Evolutionary conservation across 805 yeast genomes (phyloP), one percentile per base, ranked within the genome.

Genomic region (Myxozyma nipponensis): DNA sequence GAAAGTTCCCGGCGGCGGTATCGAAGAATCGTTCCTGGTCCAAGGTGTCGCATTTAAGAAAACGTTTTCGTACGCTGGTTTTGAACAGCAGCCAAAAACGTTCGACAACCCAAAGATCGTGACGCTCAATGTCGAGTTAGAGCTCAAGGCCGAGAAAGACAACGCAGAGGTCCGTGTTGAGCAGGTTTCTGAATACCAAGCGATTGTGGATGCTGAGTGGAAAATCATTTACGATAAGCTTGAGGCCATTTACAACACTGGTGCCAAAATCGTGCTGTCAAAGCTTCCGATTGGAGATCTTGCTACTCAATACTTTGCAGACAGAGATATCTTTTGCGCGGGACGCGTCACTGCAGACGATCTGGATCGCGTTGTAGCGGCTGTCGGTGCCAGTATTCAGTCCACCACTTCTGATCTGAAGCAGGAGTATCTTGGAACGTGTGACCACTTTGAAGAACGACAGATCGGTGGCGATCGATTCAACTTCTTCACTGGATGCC

Each of bases 131-230:
- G 90, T 93, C 37, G 98, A 93, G 69, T 77, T 93, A 60, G 98
- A 93, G 73, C 79, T 93, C 66, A 93, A 93, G 72, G 98, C 98
- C 1, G 98, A 93, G 73, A 91, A 89, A 74, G 98, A 93, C 69
- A 93, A 93, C 66, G 98, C 98, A 7, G 98, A 93, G 74, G 98
- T 93, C 30, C 81, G 98, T 61, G 93, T 93, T 44, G 95, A 87
- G 63, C 84, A 89, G 67, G 97, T 93, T 49, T 78, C 80, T 51
- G 97, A 91, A 63, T 93, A 93, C 71, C 98, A 93, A 73, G 88
- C 84, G 30, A 84, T 93, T 50, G 98, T 93, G 18, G 98, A 93
- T 70, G 98, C 98, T n/a, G 98, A 93, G 71, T 93, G 98, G 98
- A 81, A 86, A 67, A 85, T 93, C 59, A 93, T 93, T 59, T 76